Conservation (phyloP, 1,139 yeast genomes). For the Yamadazyma kanchanaburiensis region DNA sequence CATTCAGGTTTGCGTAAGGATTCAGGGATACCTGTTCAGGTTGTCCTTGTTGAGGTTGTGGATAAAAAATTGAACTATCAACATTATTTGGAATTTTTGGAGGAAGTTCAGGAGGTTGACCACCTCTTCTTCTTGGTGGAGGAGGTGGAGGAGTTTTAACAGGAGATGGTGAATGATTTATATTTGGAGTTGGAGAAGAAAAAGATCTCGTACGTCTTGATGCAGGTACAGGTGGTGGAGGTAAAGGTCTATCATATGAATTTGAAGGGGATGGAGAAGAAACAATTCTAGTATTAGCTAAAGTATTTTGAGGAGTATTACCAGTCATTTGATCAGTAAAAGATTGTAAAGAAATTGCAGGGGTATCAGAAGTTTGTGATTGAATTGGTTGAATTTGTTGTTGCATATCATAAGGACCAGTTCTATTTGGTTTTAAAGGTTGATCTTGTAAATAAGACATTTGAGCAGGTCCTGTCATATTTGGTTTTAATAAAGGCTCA, state of each 20-base stretch:
- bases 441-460: constrained; percentile 21
- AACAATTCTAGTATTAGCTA: constrained; percentile 25
- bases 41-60: constrained; percentile 9
- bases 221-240: constrained; percentile 40
- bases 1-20: constrained; percentile 13
- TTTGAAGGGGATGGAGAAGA: constrained; percentile 20
- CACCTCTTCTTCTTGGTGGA: constrained; percentile 33
- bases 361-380: constrained; percentile 9
- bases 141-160: constrained; percentile 40
- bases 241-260: constrained; percentile 20
- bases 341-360: constrained; percentile 36
- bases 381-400: constrained; percentile 8
- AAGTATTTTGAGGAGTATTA: constrained; percentile 35
- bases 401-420: constrained; percentile 20
- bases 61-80: constrained; percentile 10
- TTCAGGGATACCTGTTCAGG: constrained; percentile 1
- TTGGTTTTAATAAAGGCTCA: constrained; percentile 48
- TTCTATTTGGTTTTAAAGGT: constrained; percentile 30
- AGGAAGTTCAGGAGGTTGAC: constrained; percentile 16
- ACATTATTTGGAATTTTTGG: constrained; percentile 22
- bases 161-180: constrained; percentile 4
- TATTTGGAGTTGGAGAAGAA: constrained; percentile 41
- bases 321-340: constrained; percentile 48
- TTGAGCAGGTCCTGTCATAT: constrained; percentile 58
- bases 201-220: constrained; percentile 37